phyloP scores from a whole-genome alignment of 163 green algal genomes.

The Coccomyxa subellipsoidea region DNA sequence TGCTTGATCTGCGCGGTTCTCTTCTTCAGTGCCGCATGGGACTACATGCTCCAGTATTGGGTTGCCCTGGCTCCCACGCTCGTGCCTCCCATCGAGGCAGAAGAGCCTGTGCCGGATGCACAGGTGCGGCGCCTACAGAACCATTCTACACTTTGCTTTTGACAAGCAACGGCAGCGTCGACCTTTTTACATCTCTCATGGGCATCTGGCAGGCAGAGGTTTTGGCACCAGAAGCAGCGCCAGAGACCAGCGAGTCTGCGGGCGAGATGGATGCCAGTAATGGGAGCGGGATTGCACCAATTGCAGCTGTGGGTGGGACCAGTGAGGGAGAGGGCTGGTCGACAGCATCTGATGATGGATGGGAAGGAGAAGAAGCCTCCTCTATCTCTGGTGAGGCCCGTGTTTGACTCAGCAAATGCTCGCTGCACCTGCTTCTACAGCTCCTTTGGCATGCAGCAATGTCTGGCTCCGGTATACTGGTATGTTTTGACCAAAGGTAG shows the following conservation, averaged over 20 bases:
- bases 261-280: neutral
- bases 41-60: conserved; percentile 17
- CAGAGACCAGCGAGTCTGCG: neutral
- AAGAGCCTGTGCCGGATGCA: neutral
- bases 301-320: neutral
- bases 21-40: conserved; percentile 18
- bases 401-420: too few relatives aligned
- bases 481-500: too few relatives aligned
- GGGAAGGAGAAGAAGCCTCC: neutral
- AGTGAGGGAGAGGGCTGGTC: neutral
- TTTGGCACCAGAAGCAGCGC: neutral
- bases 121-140: neutral
- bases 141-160: neutral
- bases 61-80: neutral
- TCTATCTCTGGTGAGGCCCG: neutral
- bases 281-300: neutral
- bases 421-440: too few relatives aligned
- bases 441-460: too few relatives aligned
- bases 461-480: too few relatives aligned
- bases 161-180: neutral
- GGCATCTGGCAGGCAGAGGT: neutral
- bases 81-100: neutral
- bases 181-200: neutral
- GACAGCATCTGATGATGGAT: neutral
- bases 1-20: conserved; percentile 21